Conservation (phyloP, 345 rosid genomes). For the Aquilaria sinensis region DNA sequence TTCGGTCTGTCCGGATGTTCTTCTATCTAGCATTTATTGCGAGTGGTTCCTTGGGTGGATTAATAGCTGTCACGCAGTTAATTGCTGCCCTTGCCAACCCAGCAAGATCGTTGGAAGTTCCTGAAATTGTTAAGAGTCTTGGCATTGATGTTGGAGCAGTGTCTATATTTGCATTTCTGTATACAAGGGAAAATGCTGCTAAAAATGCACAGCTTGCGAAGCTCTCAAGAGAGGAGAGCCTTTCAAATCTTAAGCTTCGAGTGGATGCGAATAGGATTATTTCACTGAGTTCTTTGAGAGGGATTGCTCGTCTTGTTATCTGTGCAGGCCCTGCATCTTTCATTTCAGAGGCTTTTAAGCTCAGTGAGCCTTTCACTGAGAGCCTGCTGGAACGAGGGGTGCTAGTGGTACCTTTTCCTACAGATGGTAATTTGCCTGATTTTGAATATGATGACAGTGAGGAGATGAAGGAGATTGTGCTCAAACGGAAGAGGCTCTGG, state of each 20-base stretch:
- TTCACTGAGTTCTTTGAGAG: conserved; percentile 58
- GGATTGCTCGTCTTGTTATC: conserved; percentile 77
- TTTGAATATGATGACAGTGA: conserved; percentile 66
- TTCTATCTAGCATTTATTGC: conserved; percentile 86
- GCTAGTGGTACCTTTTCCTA: conserved; percentile 74
- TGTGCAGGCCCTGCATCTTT: conserved; percentile 75
- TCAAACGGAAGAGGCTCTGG: conserved; percentile 76
- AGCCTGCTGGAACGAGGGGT: conserved; percentile 84
- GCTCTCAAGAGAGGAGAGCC: conserved; percentile 89
- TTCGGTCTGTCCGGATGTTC: conserved; percentile 91
- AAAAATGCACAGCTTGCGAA: conserved; percentile 71
- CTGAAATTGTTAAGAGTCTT: conserved; percentile 55
- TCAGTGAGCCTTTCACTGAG: conserved; percentile 67
- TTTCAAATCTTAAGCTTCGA: conserved; percentile 81
- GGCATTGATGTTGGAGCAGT: conserved; percentile 80
- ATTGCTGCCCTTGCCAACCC: conserved; percentile 71
- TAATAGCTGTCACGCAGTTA: conserved; percentile 71
- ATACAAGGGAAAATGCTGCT: conserved; percentile 66
- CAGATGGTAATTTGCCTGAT: conserved; percentile 57
- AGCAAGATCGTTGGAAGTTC: conserved; percentile 58
- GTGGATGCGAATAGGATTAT: conserved; percentile 58
- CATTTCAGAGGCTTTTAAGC: conserved; percentile 63
- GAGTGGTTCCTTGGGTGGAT: conserved; percentile 70
- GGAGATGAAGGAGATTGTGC: conserved; percentile 40
- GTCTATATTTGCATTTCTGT: conserved; percentile 68